These are phyloP conservation scores for Haplosporangium sp. DNA, from an alignment of 371 early-diverging fungal species.

Conservation along the genomic window DNA sequence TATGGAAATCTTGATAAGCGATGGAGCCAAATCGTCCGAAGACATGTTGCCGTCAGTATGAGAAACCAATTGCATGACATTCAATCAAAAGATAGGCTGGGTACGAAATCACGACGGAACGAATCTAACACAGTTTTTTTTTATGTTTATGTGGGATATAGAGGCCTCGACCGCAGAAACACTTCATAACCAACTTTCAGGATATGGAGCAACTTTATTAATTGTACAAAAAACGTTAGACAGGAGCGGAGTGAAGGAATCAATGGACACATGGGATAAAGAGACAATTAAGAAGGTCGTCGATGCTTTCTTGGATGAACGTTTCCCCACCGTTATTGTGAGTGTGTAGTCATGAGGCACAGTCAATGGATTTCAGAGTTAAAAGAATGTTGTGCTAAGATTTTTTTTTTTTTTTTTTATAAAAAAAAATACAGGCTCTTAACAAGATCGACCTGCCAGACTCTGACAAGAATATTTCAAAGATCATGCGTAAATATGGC, in stretches of 20 bases:
- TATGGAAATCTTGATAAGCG: conserved; percentile 74
- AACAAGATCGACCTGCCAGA: conserved; percentile 89
- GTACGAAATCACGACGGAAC: neutral
- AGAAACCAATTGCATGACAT: neutral
- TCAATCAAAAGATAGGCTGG: too few species aligned
- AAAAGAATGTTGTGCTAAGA: neutral
- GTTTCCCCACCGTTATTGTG: conserved; percentile 84
- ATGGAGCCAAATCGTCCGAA: conserved; percentile 74
- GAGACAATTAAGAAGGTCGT: conserved; percentile 69
- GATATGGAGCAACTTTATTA: conserved; percentile 73
- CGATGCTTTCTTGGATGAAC: conserved; percentile 74
- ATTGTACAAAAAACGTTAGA: conserved; percentile 71
- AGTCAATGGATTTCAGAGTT: neutral
- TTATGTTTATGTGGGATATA: neutral
- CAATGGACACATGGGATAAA: conserved; percentile 74
- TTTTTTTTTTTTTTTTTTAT: neutral
- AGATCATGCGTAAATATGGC: conserved; percentile 77
- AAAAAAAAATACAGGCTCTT: conserved; percentile 63
- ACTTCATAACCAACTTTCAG: conserved; percentile 68
- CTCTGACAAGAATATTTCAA: conserved; percentile 81
- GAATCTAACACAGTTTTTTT: too few species aligned
- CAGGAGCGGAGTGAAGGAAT: conserved; percentile 60
- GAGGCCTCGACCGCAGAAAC: conserved; percentile 66
- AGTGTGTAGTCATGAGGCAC: neutral
- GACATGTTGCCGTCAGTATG: conserved; percentile 69